Evolutionary conservation across 257 asterid species (phyloP).

Genomic region (Nicotiana obtusifolia): DNA sequence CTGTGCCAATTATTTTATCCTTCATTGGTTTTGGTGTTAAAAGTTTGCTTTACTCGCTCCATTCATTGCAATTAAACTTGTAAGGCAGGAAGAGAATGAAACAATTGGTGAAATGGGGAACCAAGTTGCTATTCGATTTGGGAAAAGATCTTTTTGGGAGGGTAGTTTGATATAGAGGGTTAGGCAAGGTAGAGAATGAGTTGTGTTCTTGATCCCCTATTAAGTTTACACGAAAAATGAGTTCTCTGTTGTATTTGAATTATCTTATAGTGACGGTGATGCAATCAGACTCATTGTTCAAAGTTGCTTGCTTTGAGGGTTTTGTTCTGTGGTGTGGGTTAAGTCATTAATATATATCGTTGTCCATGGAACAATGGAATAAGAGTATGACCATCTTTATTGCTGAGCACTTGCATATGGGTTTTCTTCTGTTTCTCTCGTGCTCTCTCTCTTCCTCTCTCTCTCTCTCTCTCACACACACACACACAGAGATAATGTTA

Average conservation of each 20-base stretch:
- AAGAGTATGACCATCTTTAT: background rate
- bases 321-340: no score
- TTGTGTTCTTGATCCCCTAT: background rate
- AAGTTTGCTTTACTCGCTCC: background rate
- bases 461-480: background rate
- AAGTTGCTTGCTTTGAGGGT: no score
- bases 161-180: background rate
- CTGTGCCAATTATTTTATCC: background rate
- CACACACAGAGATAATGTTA: background rate
- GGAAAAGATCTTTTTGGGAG: background rate
- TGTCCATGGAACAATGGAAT: no score
- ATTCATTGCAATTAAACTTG: background rate
- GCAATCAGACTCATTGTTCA: no score
- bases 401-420: background rate
- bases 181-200: background rate
- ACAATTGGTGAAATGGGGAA: background rate
- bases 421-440: no score
- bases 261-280: no score
- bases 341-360: no score
- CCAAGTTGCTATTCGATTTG: background rate
- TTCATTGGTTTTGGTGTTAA: background rate
- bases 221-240: background rate
- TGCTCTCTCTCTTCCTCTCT: no score
- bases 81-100: background rate
- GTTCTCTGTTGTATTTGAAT: background rate